Evolutionary conservation across 1,284 basidiomycete species (phyloP).

Genomic region (Puccinia novopanici): DNA sequence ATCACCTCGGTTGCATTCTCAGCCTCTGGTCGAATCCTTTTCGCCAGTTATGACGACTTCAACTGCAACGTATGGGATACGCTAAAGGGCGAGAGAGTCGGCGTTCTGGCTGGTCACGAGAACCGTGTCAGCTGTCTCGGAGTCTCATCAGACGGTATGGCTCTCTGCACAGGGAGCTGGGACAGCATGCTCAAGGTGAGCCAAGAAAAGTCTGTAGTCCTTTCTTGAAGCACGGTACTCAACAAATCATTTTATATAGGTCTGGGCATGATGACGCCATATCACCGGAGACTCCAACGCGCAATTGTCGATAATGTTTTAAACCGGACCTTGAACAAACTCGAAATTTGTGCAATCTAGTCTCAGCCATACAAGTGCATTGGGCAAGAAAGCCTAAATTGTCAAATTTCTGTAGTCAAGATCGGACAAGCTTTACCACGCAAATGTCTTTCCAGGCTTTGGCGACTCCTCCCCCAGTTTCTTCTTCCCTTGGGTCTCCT

Average conservation of each 20-base stretch:
- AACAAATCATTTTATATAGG: neutral
- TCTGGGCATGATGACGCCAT: constrained; percentile 22
- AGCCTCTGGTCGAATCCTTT: constrained; percentile 91
- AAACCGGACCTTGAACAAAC: neutral
- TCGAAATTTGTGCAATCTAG: no score
- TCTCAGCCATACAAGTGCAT: neutral
- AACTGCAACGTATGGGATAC: constrained; percentile 99
- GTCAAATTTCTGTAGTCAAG: neutral
- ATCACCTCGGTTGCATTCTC: constrained; percentile 99
- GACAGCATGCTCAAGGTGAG: constrained; percentile 90
- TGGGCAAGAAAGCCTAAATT: neutral
- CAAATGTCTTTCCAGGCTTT: constrained; percentile 7
- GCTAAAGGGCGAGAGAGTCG: constrained; percentile 93
- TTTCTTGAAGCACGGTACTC: neutral
- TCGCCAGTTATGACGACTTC: constrained; percentile 99
- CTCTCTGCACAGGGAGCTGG: constrained; percentile 97
- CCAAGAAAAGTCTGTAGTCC: constrained; percentile 51
- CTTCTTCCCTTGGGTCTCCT: neutral
- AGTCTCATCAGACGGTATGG: constrained; percentile 93
- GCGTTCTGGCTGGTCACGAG: constrained; percentile 94
- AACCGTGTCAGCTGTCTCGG: constrained; percentile 96
- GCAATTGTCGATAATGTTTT: neutral
- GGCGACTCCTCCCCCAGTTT: neutral
- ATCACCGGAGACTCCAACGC: neutral
- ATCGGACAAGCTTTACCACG: neutral